Evolutionary conservation across 352 stramenopile genomes (phyloP).

Genomic region (Globisporangium radiosum): DNA sequence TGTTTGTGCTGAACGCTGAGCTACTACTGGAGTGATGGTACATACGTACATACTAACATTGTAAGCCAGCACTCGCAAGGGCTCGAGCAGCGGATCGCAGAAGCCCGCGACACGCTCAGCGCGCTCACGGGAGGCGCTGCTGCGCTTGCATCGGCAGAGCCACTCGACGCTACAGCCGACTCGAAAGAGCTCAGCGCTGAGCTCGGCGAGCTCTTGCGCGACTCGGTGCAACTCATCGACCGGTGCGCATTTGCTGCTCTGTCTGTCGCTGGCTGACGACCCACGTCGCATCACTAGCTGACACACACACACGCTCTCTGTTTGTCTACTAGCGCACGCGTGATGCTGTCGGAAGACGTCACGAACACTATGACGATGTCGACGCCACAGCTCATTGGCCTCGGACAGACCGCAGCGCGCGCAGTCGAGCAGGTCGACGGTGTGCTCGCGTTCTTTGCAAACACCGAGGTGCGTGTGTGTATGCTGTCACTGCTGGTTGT

Average conservation of each 20-base stretch:
- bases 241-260: constrained; percentile 8
- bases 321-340: constrained; percentile 15
- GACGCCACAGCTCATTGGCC: constrained; percentile 18
- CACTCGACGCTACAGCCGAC: constrained; percentile 9
- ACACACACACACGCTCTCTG: neutral
- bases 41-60: neutral
- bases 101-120: constrained; percentile 7
- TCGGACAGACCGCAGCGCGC: constrained; percentile 19
- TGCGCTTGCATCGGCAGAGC: neutral
- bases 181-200: constrained; percentile 19
- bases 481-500: constrained; percentile 1
- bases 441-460: constrained; percentile 32
- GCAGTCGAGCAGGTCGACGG: constrained; percentile 24
- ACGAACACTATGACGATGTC: constrained; percentile 15
- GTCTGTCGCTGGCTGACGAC: neutral
- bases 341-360: constrained; percentile 27
- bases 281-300: too few relatives aligned
- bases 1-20: neutral
- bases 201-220: constrained; percentile 18
- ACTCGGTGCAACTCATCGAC: constrained; percentile 26
- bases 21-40: neutral
- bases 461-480: constrained; percentile 16
- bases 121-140: neutral
- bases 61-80: constrained; percentile 13
- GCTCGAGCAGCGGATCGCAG: constrained; percentile 13